Evolutionary conservation across 805 yeast species (phyloP).

Genomic region (Candida railenensis): DNA sequence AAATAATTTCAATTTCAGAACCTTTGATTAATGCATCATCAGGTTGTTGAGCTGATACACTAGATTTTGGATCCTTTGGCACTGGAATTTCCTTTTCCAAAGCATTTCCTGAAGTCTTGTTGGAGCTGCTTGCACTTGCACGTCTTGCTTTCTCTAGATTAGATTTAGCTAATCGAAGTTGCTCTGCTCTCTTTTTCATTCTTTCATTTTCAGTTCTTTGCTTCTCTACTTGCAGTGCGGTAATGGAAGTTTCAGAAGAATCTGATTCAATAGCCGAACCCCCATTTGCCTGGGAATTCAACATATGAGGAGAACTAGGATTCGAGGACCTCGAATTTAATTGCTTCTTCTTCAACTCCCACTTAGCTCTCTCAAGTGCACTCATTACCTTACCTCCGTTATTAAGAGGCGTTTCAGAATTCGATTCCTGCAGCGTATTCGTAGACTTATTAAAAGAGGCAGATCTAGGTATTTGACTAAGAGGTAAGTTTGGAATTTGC

Average conservation of each 20-base stretch:
- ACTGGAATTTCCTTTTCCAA: background rate
- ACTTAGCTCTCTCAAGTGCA: conserved; percentile 3
- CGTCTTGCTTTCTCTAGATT: conserved; percentile 5
- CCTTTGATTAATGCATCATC: background rate
- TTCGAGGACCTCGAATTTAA: background rate
- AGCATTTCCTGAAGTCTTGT: background rate
- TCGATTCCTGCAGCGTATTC: background rate
- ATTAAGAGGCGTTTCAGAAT: background rate
- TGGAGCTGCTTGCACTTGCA: background rate
- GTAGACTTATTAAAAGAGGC: background rate
- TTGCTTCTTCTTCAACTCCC: conserved; percentile 3
- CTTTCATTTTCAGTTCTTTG: conserved; percentile 10
- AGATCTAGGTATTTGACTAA: background rate
- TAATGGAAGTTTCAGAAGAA: background rate
- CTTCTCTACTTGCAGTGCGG: background rate
- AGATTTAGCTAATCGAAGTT: conserved; percentile 4
- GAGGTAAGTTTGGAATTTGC: background rate
- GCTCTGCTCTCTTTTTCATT: conserved; percentile 11
- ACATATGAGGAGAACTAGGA: background rate
- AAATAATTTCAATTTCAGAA: too few species aligned
- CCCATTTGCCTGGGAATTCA: background rate
- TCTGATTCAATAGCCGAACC: background rate
- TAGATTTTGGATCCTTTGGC: background rate
- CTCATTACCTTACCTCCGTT: background rate
- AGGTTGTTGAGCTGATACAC: background rate